phyloP scores from a whole-genome alignment of 768 basidiomycete species.

The Boletus eberwhitei region DNA sequence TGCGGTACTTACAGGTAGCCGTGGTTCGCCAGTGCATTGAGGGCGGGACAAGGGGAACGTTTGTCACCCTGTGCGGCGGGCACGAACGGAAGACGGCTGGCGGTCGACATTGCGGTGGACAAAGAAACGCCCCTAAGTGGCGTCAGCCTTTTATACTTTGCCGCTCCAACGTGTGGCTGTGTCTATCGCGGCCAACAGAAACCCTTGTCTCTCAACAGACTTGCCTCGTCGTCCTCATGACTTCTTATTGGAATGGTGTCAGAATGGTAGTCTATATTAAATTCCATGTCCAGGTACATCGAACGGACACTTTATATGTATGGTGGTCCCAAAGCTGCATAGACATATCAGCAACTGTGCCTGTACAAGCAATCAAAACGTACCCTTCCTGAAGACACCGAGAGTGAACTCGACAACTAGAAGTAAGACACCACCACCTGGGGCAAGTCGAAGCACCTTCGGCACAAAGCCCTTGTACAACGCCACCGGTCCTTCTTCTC shows the following conservation, averaged over 20 bases:
- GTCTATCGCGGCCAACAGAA: background rate
- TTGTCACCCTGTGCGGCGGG: conserved; percentile 38
- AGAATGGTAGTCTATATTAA: background rate
- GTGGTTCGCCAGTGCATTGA: conserved; percentile 74
- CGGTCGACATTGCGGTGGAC: conserved; percentile 26
- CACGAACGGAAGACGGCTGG: conserved; percentile 21
- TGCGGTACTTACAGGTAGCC: conserved; percentile 58
- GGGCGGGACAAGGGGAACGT: conserved; percentile 69
- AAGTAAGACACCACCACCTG: conserved; percentile 91
- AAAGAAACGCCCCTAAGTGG: conserved; percentile 20
- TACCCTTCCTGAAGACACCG: conserved; percentile 71
- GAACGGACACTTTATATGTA: conserved; percentile 22
- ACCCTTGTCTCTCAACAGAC: background rate
- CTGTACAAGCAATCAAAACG: background rate
- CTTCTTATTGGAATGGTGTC: background rate
- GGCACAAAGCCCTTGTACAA: conserved; percentile 95
- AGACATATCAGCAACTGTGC: background rate
- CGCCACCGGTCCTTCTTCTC: conserved; percentile 83
- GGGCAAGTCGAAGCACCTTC: conserved; percentile 92
- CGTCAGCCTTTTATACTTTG: conserved; percentile 11
- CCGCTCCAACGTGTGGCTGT: conserved; percentile 12
- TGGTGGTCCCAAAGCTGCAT: conserved; percentile 31
- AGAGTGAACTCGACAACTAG: conserved; percentile 91
- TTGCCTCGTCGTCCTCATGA: background rate
- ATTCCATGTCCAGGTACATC: background rate